Evolutionary conservation across 2,329 filamentous ascomycete genomes (phyloP), one percentile per base, ranked within the genome.

Genomic region (Pestalotiopsis sp.): DNA sequence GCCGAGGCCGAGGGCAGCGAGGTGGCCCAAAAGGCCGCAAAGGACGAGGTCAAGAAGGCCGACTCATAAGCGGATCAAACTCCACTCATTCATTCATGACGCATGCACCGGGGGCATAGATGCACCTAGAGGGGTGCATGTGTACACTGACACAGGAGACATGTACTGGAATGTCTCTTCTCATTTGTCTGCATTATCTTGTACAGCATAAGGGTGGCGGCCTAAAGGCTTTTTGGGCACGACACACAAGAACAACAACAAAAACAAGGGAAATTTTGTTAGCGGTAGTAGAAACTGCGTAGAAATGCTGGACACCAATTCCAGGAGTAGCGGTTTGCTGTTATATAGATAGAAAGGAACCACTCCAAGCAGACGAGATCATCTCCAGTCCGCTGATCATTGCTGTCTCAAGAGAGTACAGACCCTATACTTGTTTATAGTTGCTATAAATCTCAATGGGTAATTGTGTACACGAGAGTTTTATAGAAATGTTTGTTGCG

Each of bases 1-100:
- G 86, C 87, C 1, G 86, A 89, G 78, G 81, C 81, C 2, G 80
- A 80, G 40, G 79, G 83, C 71, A 78, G 79, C 17, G 73, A 82
- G 68, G 76, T 81, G 66, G 77, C 78, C 60, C 78, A 80, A 57
- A 71, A 78, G 65, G 71, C 74, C 67, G 72, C 71, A 68, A 71
- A 71, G 67, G 59, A 66, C 40, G 71, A 71, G 40, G 60, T 66
- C 17, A 72, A 72, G 70, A 73, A 74, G 65, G 17, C 39, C 3
- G 70, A 72, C 38, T 63, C 60, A 14, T 44, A 73, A 73, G 56
- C 72, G 72, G 56, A 65, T 52, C 63, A 40, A 52, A 52, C 44
- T 52, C 20, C 30, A 48, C n/a, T 7, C 26, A n/a, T 24, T 38
- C 44, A 67, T 52, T 13, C 57, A 57, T 7, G 9, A 65, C 30